Base-by-base conservation (phyloP, 2,329 filamentous ascomycete species). In the Kalaharituber pfeilii region DNA sequence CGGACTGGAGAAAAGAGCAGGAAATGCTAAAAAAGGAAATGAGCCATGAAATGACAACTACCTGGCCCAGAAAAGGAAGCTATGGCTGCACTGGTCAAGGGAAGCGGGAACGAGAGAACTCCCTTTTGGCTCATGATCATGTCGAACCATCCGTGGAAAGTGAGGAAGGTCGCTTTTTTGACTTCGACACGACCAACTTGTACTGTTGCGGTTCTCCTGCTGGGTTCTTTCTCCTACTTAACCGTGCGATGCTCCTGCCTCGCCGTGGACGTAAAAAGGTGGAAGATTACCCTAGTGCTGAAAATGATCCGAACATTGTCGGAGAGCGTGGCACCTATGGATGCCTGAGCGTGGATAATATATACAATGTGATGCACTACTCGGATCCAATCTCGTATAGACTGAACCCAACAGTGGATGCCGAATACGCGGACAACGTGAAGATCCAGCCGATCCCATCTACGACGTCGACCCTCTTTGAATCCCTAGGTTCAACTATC, bases 121-220 rank as follows among this genome's bases (percentile, higher is more conserved):
- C 42, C 8, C 42, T 8, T 11, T 15, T 28, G 24, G 5, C 25
- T 15, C 20, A 18, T 13, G 26, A 20, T 2, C 47, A 28, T 3
- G 1, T 52, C 55, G 25, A 51, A 8, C 63, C 62, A 15, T 60
- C 66, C 1, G 65, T 51, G 42, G 5, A 65, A 71, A 30, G 66
- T 70, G 0, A 70, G 73, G 47, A 77, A 67, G 57, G 74, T 26
- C 70, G 76, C 3, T 75, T 81, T 57, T 94, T 98, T 64, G 86
- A 95, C 60, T 98, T 98, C 65, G 81, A 95, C 66, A 94, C 87
- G 0, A 85, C 77, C 51, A 89, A 89, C 59, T 72, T 96, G 0
- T 95, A 96, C 68, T 76, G 94, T 29, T 84, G 83, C 51, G 91
- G 91, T 51, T 94, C 87, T 57, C 91, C 91, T 0, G 85, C 83